Percentiles rank a stretch among this genome's conserved stretches.
phyloP scores from a whole-genome alignment of 2,329 filamentous ascomycete species.

The Epichloe baconii region DNA sequence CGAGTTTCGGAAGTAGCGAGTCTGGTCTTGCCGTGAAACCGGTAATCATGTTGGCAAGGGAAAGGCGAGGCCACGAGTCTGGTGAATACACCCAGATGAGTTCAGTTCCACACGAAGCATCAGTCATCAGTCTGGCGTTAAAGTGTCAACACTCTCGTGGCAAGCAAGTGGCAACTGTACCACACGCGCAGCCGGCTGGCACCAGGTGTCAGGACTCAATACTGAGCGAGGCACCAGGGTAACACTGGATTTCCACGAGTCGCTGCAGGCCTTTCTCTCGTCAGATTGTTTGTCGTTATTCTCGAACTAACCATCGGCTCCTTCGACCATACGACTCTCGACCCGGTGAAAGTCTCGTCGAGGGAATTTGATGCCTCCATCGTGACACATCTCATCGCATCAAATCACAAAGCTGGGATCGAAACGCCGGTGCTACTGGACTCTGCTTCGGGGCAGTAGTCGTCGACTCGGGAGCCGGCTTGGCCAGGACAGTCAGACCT shows the following conservation, averaged over 20 bases:
- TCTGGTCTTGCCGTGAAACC: neutral
- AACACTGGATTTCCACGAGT: no score
- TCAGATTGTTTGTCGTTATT: no score
- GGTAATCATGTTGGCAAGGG: neutral
- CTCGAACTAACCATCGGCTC: no score
- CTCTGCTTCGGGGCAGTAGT: neutral
- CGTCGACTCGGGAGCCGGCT: neutral
- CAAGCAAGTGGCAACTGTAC: neutral
- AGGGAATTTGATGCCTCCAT: no score
- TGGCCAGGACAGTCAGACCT: neutral
- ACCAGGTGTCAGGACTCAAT: neutral
- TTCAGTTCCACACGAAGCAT: neutral
- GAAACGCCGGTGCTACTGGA: neutral
- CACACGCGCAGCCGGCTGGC: neutral
- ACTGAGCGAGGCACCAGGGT: no score
- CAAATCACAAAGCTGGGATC: neutral
- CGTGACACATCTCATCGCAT: no score
- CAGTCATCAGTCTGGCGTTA: neutral
- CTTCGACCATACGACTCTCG: no score
- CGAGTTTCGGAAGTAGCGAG: slow-evolving; percentile 1
- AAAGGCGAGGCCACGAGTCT: neutral
- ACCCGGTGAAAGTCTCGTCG: no score
- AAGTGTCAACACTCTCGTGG: neutral
- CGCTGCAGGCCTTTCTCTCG: no score
- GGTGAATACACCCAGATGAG: neutral